A percentile compares a stretch with the other conserved stretches of the same genome.
These are phyloP conservation scores for Galerina marginata DNA, from an alignment of 768 basidiomycete genomes.

Conservation along the genomic window DNA sequence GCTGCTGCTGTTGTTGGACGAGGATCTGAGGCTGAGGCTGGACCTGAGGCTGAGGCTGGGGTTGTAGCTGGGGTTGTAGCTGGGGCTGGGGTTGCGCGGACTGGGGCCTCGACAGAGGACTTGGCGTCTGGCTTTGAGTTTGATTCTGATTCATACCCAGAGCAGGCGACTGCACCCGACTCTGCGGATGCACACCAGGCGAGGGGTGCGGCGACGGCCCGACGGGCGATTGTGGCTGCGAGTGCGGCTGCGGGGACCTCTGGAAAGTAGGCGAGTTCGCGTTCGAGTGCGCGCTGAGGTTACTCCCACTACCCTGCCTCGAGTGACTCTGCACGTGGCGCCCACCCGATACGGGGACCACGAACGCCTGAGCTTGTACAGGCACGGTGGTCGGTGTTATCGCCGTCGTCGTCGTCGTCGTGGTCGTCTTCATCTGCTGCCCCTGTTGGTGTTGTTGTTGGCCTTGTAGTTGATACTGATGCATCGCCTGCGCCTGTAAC, in stretches of 20 bases:
- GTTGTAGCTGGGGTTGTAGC: neutral
- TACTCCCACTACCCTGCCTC: neutral
- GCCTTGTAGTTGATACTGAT: neutral
- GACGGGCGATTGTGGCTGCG: too few species aligned
- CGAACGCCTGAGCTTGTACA: slow-evolving; percentile 24
- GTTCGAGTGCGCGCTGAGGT: neutral
- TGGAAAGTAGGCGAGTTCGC: too few species aligned
- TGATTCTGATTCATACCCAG: neutral
- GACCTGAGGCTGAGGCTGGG: neutral
- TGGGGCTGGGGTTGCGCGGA: neutral
- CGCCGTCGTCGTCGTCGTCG: slow-evolving; percentile 14
- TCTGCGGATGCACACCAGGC: neutral
- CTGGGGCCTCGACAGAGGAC: neutral
- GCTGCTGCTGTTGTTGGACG: neutral
- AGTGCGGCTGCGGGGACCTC: too few species aligned
- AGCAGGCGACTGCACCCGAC: neutral
- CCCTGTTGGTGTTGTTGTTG: slow-evolving; percentile 21
- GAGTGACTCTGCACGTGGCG: neutral
- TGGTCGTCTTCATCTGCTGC: neutral
- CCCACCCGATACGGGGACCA: slow-evolving; percentile 4
- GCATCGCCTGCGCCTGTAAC: neutral
- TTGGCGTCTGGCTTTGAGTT: neutral
- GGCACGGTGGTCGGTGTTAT: slow-evolving; percentile 17
- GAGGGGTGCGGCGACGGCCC: neutral
- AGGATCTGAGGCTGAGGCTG: neutral